Evolutionary conservation across 2,329 filamentous ascomycete species (phyloP).

Genomic region (Fusarium tuaranense): DNA sequence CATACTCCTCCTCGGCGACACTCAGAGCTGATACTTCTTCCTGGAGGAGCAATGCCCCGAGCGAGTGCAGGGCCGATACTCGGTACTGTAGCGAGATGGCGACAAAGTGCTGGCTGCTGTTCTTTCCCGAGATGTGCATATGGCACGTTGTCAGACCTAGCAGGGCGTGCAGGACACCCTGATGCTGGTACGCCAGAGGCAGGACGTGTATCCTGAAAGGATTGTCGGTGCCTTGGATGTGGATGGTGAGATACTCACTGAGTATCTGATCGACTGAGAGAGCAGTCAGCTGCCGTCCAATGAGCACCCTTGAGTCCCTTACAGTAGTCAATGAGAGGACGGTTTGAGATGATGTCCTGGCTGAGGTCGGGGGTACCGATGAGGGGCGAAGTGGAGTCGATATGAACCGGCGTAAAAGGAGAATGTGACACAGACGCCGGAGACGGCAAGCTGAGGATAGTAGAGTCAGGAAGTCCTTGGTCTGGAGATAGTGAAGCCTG

Average conservation of each 20-base stretch:
- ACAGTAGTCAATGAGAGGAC: constrained; percentile 25
- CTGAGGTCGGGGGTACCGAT: neutral
- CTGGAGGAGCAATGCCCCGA: constrained; percentile 33
- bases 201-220: constrained; percentile 40
- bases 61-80: constrained; percentile 36
- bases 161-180: constrained; percentile 43
- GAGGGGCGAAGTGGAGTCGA: neutral
- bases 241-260: constrained; percentile 36
- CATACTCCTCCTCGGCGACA: constrained; percentile 35
- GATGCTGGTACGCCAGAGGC: constrained; percentile 40
- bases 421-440: constrained; percentile 5
- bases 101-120: constrained; percentile 13
- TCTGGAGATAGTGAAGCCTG: neutral
- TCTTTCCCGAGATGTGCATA: constrained; percentile 29
- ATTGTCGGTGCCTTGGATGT: constrained; percentile 32
- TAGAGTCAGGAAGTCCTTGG: accelerated
- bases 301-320: neutral
- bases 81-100: constrained; percentile 37
- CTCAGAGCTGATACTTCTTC: constrained; percentile 28
- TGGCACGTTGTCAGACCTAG: constrained; percentile 44
- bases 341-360: constrained; percentile 14
- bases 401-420: neutral
- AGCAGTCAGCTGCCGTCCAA: neutral
- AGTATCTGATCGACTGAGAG: constrained; percentile 35
- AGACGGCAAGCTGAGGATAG: neutral